Percentiles rank a stretch among this genome's conserved stretches.
Evolutionary conservation across 2,329 filamentous ascomycete species (phyloP).

Genomic region (Laburnicola sp.): DNA sequence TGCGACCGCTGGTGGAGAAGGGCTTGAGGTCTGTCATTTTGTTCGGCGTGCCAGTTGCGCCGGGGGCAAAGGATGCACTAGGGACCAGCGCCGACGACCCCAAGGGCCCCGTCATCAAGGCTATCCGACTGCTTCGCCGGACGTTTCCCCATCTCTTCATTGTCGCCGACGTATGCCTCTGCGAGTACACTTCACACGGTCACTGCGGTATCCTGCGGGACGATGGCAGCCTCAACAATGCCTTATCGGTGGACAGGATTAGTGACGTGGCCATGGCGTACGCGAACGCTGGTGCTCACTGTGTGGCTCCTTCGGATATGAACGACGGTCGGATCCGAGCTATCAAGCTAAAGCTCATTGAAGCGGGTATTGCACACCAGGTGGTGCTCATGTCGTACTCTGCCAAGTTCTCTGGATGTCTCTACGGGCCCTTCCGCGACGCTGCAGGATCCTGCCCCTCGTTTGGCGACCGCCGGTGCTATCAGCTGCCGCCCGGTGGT

Average conservation of each 20-base stretch:
- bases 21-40: slow-evolving; percentile 91
- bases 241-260: slow-evolving; percentile 88
- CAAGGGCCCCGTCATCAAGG: slow-evolving; percentile 84
- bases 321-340: slow-evolving; percentile 96
- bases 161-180: slow-evolving; percentile 90
- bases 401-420: slow-evolving; percentile 93
- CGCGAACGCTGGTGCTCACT: slow-evolving; percentile 92
- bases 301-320: slow-evolving; percentile 97
- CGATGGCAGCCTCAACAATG: slow-evolving; percentile 90
- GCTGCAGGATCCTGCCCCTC: slow-evolving; percentile 88
- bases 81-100: slow-evolving; percentile 93
- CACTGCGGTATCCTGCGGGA: slow-evolving; percentile 96
- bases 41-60: slow-evolving; percentile 86
- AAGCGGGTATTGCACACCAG: slow-evolving; percentile 88
- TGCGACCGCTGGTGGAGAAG: slow-evolving; percentile 84
- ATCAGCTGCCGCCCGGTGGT: slow-evolving; percentile 91
- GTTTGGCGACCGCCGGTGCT: slow-evolving; percentile 94
- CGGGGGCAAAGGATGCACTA: slow-evolving; percentile 83
- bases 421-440: slow-evolving; percentile 97
- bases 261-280: slow-evolving; percentile 98
- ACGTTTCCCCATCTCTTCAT: slow-evolving; percentile 91
- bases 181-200: slow-evolving; percentile 97
- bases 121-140: slow-evolving; percentile 80
- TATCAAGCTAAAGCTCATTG: slow-evolving; percentile 97
- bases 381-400: slow-evolving; percentile 96